These are phyloP conservation scores for Colletotrichum sp. DNA, from an alignment of 2,329 filamentous ascomycete genomes.

Conservation along the genomic window DNA sequence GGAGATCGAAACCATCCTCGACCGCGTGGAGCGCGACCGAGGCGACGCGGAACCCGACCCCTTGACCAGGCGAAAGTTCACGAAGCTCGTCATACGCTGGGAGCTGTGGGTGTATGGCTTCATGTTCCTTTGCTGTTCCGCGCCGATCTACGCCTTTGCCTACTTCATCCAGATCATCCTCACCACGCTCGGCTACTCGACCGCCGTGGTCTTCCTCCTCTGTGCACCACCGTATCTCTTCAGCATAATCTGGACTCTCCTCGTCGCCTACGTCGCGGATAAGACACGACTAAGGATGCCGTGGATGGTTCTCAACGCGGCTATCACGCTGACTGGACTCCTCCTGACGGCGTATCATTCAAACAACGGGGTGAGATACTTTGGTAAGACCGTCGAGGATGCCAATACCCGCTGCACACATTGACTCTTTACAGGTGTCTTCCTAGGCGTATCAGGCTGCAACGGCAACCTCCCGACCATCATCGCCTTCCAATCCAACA, in stretches of 20 bases:
- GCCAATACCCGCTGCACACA: fast-evolving
- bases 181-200: constrained; percentile 27
- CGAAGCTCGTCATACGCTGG: constrained; percentile 35
- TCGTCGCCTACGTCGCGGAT: neutral
- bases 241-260: neutral
- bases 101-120: constrained; percentile 46
- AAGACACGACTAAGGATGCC: constrained; percentile 25
- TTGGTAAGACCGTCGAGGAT: constrained; percentile 4
- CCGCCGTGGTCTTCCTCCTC: constrained; percentile 31
- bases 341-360: neutral
- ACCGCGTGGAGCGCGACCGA: constrained; percentile 44
- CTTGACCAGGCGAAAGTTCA: constrained; percentile 37
- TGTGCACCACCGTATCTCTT: neutral
- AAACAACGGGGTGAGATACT: constrained; percentile 33
- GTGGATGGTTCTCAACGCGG: constrained; percentile 24
- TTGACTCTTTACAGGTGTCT: neutral
- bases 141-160: constrained; percentile 63
- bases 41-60: constrained; percentile 41
- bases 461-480: constrained; percentile 21
- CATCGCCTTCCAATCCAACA: constrained; percentile 31
- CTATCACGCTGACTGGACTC: constrained; percentile 16
- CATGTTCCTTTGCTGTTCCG: constrained; percentile 51
- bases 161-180: constrained; percentile 69
- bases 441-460: constrained; percentile 20
- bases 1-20: constrained; percentile 30